phyloP scores from a whole-genome alignment of 768 basidiomycete species.

The Boletus tylopilopsis region DNA sequence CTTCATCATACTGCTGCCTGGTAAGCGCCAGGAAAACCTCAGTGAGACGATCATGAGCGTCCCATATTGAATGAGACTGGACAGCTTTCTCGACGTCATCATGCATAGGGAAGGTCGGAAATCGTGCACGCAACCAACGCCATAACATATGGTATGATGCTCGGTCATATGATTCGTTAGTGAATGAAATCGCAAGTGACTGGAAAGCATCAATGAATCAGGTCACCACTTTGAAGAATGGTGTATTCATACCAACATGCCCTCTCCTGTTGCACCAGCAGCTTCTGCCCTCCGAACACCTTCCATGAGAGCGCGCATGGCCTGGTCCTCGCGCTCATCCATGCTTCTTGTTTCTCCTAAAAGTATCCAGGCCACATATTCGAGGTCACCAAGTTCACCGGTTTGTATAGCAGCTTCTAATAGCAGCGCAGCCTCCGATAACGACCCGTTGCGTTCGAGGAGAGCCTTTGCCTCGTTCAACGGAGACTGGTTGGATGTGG shows the following conservation, averaged over 20 bases:
- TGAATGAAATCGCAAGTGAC: conserved; percentile 95
- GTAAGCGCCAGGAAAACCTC: conserved; percentile 83
- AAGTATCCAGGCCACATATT: conserved; percentile 90
- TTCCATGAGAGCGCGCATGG: conserved; percentile 74
- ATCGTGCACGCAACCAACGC: conserved; percentile 74
- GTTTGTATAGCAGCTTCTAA: conserved; percentile 89
- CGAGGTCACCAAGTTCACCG: conserved; percentile 74
- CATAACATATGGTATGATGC: conserved; percentile 84
- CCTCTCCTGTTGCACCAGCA: conserved; percentile 58
- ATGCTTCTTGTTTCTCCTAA: conserved; percentile 86
- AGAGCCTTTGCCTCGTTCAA: conserved; percentile 74
- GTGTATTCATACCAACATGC: conserved; percentile 61
- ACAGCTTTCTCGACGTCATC: conserved; percentile 55
- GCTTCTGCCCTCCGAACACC: conserved; percentile 66
- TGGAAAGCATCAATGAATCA: conserved; percentile 30
- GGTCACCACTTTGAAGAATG: neutral
- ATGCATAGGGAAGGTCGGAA: conserved; percentile 52
- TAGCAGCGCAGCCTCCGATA: conserved; percentile 82
- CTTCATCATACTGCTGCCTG: conserved; percentile 71
- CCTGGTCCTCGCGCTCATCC: conserved; percentile 84
- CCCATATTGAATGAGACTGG: conserved; percentile 67
- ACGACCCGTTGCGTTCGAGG: conserved; percentile 74
- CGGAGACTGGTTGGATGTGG: conserved; percentile 42
- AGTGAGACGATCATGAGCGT: conserved; percentile 72
- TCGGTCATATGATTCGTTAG: conserved; percentile 88